Percentiles rank a stretch among this genome's conserved stretches.
Evolutionary conservation across 2,329 filamentous ascomycete species (phyloP).

Genomic region (Xylariaceae sp.): DNA sequence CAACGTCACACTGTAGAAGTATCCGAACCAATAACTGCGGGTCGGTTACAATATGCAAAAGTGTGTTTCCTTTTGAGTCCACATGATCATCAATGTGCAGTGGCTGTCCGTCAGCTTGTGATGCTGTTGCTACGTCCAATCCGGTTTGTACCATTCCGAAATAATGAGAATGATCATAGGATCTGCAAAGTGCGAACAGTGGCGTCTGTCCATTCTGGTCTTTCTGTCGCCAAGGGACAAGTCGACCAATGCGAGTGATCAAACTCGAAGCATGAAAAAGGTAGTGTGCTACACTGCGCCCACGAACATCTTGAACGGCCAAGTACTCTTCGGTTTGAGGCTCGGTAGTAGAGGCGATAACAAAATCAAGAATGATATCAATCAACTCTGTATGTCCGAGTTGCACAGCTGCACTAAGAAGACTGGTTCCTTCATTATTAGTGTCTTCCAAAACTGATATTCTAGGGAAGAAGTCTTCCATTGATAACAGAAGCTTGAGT

Average conservation of each 20-base stretch:
- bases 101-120: constrained; percentile 73
- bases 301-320: constrained; percentile 72
- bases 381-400: constrained; percentile 72
- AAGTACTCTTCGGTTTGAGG: constrained; percentile 64
- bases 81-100: constrained; percentile 90
- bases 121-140: constrained; percentile 65
- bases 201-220: constrained; percentile 99
- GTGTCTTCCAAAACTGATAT: constrained; percentile 72
- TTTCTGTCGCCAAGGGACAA: constrained; percentile 83
- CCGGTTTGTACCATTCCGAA: constrained; percentile 81
- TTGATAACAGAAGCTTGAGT: constrained; percentile 74
- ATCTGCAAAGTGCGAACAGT: constrained; percentile 88
- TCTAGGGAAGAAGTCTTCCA: constrained; percentile 71
- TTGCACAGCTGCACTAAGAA: constrained; percentile 88
- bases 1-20: constrained; percentile 81
- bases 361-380: constrained; percentile 67
- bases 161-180: constrained; percentile 90
- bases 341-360: constrained; percentile 55
- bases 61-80: constrained; percentile 86
- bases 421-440: constrained; percentile 84
- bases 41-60: constrained; percentile 94
- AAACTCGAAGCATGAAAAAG: constrained; percentile 85
- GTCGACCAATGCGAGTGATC: constrained; percentile 69
- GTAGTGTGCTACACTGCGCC: constrained; percentile 90
- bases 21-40: constrained; percentile 70